Evolutionary conservation across 305 asterid species (phyloP).

Genomic region (Fraxinus nigra): DNA sequence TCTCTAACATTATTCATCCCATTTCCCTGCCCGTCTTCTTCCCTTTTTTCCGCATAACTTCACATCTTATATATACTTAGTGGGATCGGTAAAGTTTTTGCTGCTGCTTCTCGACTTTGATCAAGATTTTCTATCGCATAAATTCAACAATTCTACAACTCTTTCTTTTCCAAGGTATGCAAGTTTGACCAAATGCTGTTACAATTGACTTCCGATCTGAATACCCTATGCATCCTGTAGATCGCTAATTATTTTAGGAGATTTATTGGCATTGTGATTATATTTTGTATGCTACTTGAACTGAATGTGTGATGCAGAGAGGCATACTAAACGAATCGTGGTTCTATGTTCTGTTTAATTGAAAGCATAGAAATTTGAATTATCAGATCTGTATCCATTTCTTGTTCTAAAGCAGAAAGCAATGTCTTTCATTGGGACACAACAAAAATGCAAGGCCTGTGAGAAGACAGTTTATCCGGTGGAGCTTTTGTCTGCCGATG

Average conservation of each 20-base stretch:
- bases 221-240: neutral
- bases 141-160: conserved; percentile 9
- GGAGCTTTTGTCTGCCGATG: conserved; percentile 94
- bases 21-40: conserved; percentile 9
- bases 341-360: neutral
- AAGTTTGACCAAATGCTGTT: conserved; percentile 23
- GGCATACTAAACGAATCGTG: neutral
- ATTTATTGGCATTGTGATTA: neutral
- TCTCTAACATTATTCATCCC: conserved; percentile 1
- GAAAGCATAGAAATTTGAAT: neutral
- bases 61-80: neutral
- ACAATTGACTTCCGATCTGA: conserved; percentile 4
- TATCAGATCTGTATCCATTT: conserved; percentile 37
- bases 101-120: conserved; percentile 20
- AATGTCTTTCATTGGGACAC: conserved; percentile 81
- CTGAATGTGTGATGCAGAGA: neutral
- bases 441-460: conserved; percentile 89
- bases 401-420: conserved; percentile 3
- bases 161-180: conserved; percentile 30
- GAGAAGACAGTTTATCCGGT: conserved; percentile 94
- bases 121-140: neutral
- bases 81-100: neutral
- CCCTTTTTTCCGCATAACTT: neutral
- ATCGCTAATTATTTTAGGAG: neutral
- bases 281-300: neutral